These are phyloP conservation scores for Aureoboletus auriporus DNA, from an alignment of 768 basidiomycete species.

Conservation along the genomic window DNA sequence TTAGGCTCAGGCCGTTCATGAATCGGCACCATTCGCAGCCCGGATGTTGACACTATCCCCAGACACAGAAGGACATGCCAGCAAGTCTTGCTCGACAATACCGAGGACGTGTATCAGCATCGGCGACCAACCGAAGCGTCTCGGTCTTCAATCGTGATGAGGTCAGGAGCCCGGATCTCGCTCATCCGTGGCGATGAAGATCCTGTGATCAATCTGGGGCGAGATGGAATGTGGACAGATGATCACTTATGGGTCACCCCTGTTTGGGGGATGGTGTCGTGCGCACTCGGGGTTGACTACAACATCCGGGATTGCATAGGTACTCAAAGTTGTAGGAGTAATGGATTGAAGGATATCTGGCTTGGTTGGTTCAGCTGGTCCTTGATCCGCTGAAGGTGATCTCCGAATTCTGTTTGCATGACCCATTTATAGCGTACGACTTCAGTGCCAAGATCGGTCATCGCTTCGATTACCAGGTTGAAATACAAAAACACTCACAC, in stretches of 20 bases:
- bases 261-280: slow-evolving; percentile 15
- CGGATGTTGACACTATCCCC: slow-evolving; percentile 41
- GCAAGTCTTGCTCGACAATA: slow-evolving; percentile 40
- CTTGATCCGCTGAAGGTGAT: slow-evolving; percentile 34
- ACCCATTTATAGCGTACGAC: slow-evolving; percentile 33
- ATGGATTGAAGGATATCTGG: slow-evolving; percentile 17
- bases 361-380: slow-evolving; percentile 19
- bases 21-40: slow-evolving; percentile 37
- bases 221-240: slow-evolving; percentile 4
- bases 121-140: slow-evolving; percentile 40
- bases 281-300: slow-evolving; percentile 14
- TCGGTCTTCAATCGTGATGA: slow-evolving; percentile 41
- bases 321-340: slow-evolving; percentile 11
- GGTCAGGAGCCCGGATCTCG: slow-evolving; percentile 38
- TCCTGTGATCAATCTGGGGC: slow-evolving; percentile 16
- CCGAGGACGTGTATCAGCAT: slow-evolving; percentile 41
- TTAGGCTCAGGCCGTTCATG: slow-evolving; percentile 36
- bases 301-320: slow-evolving; percentile 21
- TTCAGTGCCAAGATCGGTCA: too few species aligned
- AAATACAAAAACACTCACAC: slow-evolving; percentile 24
- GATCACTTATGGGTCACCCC: slow-evolving; percentile 18
- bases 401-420: slow-evolving; percentile 34
- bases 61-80: slow-evolving; percentile 35
- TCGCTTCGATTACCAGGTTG: too few species aligned
- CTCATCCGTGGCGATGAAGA: slow-evolving; percentile 40